Base-by-base conservation (phyloP, 2,329 filamentous ascomycete genomes). In the Exophiala viscosa region DNA sequence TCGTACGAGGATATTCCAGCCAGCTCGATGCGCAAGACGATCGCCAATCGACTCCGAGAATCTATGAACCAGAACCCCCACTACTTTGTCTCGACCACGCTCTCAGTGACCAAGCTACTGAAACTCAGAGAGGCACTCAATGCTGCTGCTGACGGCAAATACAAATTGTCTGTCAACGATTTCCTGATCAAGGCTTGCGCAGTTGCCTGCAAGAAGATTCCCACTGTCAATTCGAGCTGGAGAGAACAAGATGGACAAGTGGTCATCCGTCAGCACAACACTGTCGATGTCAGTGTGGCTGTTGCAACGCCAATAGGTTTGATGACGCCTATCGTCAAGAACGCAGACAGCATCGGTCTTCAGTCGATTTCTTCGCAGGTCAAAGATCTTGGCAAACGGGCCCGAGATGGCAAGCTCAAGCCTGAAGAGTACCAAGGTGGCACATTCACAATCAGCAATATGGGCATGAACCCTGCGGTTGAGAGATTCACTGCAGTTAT, bases 91-190 rank as follows among this genome's bases (percentile, higher is more conserved):
- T 89, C 89, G 65, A 87, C 90, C 66, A 84, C 84, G 64, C 82
- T 99, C 69, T 97, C 92, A 53, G 93, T 99, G 60, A 58, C 80
- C 73, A 97, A 97, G 83, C 88, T 99, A 44, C 79, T 96, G 67
- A 97, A 96, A 81, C 90, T 99, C 65, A 90, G 93, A 67, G 83
- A 89, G 75, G 90, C 92, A 54, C 84, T 99, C 63, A 99, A 99
- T 78, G 83, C 84, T 69, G 85, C 88, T 10, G 79, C 89, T 43
- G 86, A 96, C 59, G 93, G 92, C 76, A 85, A 90, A 74, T 99
- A 96, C 84, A 99, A 96, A 84, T 88, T 99, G 54, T 96, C 91
- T n/a, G 90, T 99, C 76, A 99, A 99, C 76, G 93, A 99, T 76
- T 96, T 99, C 82, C 81, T 99, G 60, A 90, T 99, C 82, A 99